Evolutionary conservation across 2,329 filamentous ascomycete species (phyloP).

Genomic region (Neoascochyta sp.): DNA sequence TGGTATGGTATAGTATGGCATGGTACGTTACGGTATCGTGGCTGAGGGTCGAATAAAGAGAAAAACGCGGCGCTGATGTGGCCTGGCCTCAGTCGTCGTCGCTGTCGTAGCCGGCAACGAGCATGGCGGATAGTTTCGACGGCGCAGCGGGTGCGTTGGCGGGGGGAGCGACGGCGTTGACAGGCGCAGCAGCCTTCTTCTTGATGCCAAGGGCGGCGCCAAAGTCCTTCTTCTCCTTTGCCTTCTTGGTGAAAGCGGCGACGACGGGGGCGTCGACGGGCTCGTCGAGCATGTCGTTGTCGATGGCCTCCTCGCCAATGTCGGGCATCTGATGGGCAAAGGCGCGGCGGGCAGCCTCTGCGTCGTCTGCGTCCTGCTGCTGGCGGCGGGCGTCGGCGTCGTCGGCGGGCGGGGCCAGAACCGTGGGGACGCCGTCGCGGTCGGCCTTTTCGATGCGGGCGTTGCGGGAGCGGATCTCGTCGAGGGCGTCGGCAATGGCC

Average conservation of each 20-base stretch:
- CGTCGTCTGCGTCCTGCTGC: conserved; percentile 74
- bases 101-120: conserved; percentile 30
- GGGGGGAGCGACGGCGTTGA: conserved; percentile 6
- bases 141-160: conserved; percentile 11
- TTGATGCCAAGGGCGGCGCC: conserved; percentile 77
- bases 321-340: conserved; percentile 54
- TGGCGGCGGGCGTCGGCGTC: conserved; percentile 56
- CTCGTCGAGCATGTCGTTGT: conserved; percentile 42
- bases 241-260: conserved; percentile 66
- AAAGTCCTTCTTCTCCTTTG: conserved; percentile 86
- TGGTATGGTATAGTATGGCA: too few relatives aligned
- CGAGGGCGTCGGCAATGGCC: conserved; percentile 90
- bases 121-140: conserved; percentile 20
- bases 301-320: conserved; percentile 53
- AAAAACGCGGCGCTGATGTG: too few relatives aligned
- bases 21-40: too few relatives aligned
- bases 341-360: conserved; percentile 72
- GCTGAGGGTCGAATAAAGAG: too few relatives aligned
- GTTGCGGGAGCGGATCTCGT: conserved; percentile 90
- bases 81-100: conserved; percentile 29
- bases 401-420: conserved; percentile 49
- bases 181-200: conserved; percentile 29
- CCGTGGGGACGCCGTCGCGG: conserved; percentile 57
- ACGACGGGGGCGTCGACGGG: conserved; percentile 35
- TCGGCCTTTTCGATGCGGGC: conserved; percentile 76